These are phyloP conservation scores for Candida palmyrensis DNA, from an alignment of 805 yeast species.

Conservation along the genomic window DNA sequence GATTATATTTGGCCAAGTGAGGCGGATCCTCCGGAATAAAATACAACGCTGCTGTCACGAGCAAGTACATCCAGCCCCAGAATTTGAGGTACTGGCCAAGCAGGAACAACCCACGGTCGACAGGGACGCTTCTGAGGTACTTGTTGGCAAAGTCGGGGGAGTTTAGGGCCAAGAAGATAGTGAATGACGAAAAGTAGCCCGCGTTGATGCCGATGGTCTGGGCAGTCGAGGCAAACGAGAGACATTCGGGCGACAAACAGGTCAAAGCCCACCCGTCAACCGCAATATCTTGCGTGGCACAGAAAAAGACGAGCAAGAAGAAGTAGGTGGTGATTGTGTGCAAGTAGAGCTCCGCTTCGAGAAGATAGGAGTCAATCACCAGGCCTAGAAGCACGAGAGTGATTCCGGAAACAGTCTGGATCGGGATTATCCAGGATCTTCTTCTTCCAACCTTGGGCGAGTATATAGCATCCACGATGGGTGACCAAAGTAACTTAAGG, in stretches of 20 bases:
- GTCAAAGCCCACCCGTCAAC: conserved; percentile 99
- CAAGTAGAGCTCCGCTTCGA: conserved; percentile 46
- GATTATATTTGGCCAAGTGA: conserved; percentile 32
- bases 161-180: conserved; percentile 84
- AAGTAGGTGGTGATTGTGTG: conserved; percentile 61
- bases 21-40: conserved; percentile 71
- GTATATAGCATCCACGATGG: conserved; percentile 87
- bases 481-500: conserved; percentile 89
- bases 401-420: conserved; percentile 74
- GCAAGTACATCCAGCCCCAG: conserved; percentile 70
- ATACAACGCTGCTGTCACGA: conserved; percentile 55
- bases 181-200: conserved; percentile 88
- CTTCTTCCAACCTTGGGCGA: conserved; percentile 68
- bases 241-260: conserved; percentile 66
- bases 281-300: conserved; percentile 98
- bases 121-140: conserved; percentile 62
- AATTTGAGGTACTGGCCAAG: conserved; percentile 71
- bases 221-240: conserved; percentile 93
- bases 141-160: conserved; percentile 91
- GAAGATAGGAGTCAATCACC: conserved; percentile 46
- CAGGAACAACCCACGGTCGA: conserved; percentile 60
- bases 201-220: conserved; percentile 93
- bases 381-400: conserved; percentile 64
- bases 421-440: conserved; percentile 91
- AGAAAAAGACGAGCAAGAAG: conserved; percentile 72